A percentile compares a stretch with the other conserved stretches of the same genome.
These are phyloP conservation scores for Ilyonectria mors-panacis DNA, from an alignment of 2,329 filamentous ascomycete species.

Conservation along the genomic window DNA sequence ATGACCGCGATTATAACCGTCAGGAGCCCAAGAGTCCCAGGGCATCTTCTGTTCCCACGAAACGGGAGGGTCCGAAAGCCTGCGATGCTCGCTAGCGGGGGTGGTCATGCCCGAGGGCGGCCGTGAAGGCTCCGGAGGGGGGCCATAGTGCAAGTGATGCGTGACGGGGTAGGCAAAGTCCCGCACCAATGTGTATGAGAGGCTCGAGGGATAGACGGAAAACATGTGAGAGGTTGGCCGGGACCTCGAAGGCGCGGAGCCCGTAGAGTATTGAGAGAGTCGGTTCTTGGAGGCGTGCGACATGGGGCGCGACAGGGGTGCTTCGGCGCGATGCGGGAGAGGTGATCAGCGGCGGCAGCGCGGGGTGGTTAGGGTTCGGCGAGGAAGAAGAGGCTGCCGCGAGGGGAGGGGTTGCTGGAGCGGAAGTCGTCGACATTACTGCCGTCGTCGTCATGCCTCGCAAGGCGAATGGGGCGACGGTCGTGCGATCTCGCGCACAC, in stretches of 20 bases:
- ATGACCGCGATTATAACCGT: constrained; percentile 72
- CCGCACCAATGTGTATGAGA: constrained; percentile 90
- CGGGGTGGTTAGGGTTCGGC: constrained; percentile 67
- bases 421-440: constrained; percentile 71
- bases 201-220: constrained; percentile 86
- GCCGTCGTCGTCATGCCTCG: constrained; percentile 60
- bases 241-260: constrained; percentile 78
- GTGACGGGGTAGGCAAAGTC: constrained; percentile 92
- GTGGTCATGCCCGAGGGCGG: constrained; percentile 87
- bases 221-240: constrained; percentile 87
- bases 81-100: constrained; percentile 82
- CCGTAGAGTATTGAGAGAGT: constrained; percentile 85
- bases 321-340: constrained; percentile 72
- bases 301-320: constrained; percentile 73
- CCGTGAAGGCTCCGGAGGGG: constrained; percentile 80
- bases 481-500: constrained; percentile 51
- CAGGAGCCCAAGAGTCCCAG: constrained; percentile 70
- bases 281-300: constrained; percentile 86
- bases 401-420: constrained; percentile 68
- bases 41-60: constrained; percentile 80
- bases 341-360: constrained; percentile 71
- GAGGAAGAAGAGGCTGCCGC: constrained; percentile 59
- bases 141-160: constrained; percentile 94
- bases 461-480: constrained; percentile 43
- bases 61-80: constrained; percentile 86